Evolutionary conservation across 2,329 filamentous ascomycete genomes (phyloP).

Genomic region (Exutisphaerella laricina): DNA sequence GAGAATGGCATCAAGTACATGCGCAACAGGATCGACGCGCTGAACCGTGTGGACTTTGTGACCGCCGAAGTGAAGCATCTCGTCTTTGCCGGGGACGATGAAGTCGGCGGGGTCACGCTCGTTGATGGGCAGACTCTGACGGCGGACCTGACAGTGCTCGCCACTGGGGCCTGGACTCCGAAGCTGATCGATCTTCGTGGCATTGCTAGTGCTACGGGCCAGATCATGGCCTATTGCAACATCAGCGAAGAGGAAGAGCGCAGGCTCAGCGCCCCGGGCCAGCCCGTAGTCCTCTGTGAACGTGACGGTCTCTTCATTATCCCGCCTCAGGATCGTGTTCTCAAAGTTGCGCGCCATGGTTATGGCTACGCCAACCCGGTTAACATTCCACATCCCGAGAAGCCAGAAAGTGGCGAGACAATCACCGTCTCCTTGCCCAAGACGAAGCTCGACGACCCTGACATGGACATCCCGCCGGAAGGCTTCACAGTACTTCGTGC

Average conservation of each 20-base stretch:
- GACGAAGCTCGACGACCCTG: constrained; percentile 42
- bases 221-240: constrained; percentile 70
- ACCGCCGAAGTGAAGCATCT: constrained; percentile 46
- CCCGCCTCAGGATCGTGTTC: constrained; percentile 49
- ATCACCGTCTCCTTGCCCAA: constrained; percentile 47
- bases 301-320: constrained; percentile 69
- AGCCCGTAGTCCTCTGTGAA: constrained; percentile 70
- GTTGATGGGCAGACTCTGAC: constrained; percentile 45
- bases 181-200: constrained; percentile 71
- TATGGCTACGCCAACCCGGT: constrained; percentile 47
- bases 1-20: constrained; percentile 64
- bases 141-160: constrained; percentile 71
- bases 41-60: constrained; percentile 49
- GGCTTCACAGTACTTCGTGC: constrained; percentile 57
- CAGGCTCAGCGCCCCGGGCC: constrained; percentile 47
- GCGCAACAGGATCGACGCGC: constrained; percentile 46
- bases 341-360: constrained; percentile 48
- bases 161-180: constrained; percentile 82
- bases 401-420: constrained; percentile 19
- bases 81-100: constrained; percentile 34
- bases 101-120: constrained; percentile 56
- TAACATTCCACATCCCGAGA: constrained; percentile 44
- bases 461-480: constrained; percentile 50
- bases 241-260: constrained; percentile 67
- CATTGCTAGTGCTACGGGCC: constrained; percentile 72